phyloP scores from a whole-genome alignment of 345 rosid species.

The Pistacia atlantica region DNA sequence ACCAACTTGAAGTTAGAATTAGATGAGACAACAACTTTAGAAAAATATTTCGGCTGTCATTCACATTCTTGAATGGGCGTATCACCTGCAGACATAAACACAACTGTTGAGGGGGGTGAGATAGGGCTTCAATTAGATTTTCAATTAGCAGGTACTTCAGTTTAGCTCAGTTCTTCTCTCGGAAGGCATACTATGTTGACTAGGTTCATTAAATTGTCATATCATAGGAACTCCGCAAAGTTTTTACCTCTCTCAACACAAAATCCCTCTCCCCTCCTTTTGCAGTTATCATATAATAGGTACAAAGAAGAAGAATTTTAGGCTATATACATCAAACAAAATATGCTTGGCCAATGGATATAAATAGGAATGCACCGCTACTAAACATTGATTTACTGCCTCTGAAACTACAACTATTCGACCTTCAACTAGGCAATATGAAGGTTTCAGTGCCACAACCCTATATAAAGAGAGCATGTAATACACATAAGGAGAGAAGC shows the following conservation, averaged over 20 bases:
- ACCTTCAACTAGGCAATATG: neutral
- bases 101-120: neutral
- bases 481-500: neutral
- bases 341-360: neutral
- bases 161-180: neutral
- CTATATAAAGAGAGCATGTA: neutral
- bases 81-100: neutral
- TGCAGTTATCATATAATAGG: neutral
- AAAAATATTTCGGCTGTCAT: neutral
- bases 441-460: neutral
- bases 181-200: neutral
- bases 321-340: neutral
- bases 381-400: neutral
- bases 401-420: neutral
- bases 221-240: neutral
- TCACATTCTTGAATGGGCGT: neutral
- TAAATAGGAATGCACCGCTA: neutral
- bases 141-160: neutral
- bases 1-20: slow-evolving; percentile 9
- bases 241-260: neutral
- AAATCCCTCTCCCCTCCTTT: neutral
- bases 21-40: neutral
- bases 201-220: neutral
- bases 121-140: neutral
- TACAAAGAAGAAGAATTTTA: neutral